Base-by-base conservation (phyloP, 345 rosid genomes). In the Trapa bicornis region DNA sequence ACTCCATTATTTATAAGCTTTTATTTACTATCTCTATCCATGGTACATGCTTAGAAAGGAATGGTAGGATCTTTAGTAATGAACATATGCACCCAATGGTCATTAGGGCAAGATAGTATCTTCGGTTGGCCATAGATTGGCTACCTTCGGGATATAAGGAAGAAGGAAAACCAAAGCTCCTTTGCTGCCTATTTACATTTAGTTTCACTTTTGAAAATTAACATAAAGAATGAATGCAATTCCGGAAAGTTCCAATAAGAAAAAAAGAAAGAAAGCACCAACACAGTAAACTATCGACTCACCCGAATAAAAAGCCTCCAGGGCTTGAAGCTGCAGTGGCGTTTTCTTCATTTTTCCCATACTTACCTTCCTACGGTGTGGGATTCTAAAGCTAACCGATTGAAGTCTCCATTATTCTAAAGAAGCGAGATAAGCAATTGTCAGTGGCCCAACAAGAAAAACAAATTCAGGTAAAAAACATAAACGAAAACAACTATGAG, bases 271-370 rank as follows among this genome's bases (percentile, higher is more conserved):
- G 47, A 70, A 45, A 17, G 32, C 16, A n/a, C 36, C 17, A 2
- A 17, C 1, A 50, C 15, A 38, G 37, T 17, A 60, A 12, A 64
- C n/a, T 47, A 29, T 16, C 47, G n/a, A 22, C 3, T 4, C 41
- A 91, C 97, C 89, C 53, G 80, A 77, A 78, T 84, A 93, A 68
- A 83, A 80, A 57, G 72, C 69, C 76, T 84, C 87, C 47, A 94
- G 95, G 57, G 89, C 84, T 76, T 82, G 75, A 79, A 85, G 83
- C 81, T 88, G 97, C 50, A 67, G 73, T 29, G 84, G 80, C 29
- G 96, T 80, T 80, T 94, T 91, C 76, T 80, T 91, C 88, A 82
- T 88, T 80, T 75, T 80, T 50, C 81, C 81, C 71, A 73, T 66
- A 38, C 10, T 69, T 17, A 33, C 35, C 52, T 37, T 57, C 68